These are phyloP conservation scores for Fusarium sp. DNA, from an alignment of 2,329 filamentous ascomycete species.

Conservation along the genomic window DNA sequence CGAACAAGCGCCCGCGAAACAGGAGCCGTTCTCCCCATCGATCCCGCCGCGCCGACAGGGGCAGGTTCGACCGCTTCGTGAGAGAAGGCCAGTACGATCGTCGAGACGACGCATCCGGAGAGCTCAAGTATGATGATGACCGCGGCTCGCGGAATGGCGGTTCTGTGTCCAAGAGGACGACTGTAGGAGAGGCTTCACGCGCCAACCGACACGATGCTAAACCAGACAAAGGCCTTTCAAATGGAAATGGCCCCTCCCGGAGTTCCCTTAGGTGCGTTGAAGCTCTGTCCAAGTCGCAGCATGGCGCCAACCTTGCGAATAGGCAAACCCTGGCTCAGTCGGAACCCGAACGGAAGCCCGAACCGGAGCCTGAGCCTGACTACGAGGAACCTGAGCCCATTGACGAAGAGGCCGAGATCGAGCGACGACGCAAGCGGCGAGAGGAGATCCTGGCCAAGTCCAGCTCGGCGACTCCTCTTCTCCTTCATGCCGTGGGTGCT, in stretches of 20 bases:
- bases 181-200: constrained; percentile 69
- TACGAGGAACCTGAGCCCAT: constrained; percentile 70
- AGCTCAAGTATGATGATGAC: constrained; percentile 59
- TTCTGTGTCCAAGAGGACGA: constrained; percentile 73
- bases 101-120: constrained; percentile 35
- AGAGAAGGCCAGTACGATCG: constrained; percentile 46
- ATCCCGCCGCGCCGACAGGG: constrained; percentile 52
- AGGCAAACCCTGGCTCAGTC: constrained; percentile 34
- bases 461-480: constrained; percentile 77
- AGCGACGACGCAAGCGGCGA: constrained; percentile 84
- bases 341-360: constrained; percentile 32
- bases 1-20: constrained; percentile 67
- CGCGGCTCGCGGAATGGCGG: constrained; percentile 58
- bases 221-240: constrained; percentile 65
- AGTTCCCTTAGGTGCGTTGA: constrained; percentile 35
- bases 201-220: constrained; percentile 75
- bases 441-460: constrained; percentile 89
- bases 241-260: constrained; percentile 35
- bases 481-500: constrained; percentile 79
- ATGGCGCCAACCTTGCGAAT: constrained; percentile 19
- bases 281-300: neutral
- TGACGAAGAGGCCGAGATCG: constrained; percentile 86
- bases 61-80: constrained; percentile 50
- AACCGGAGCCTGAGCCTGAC: constrained; percentile 47
- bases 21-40: constrained; percentile 65